Base-by-base conservation (phyloP, 2,329 filamentous ascomycete species). In the Malbranchea zuffiana region DNA sequence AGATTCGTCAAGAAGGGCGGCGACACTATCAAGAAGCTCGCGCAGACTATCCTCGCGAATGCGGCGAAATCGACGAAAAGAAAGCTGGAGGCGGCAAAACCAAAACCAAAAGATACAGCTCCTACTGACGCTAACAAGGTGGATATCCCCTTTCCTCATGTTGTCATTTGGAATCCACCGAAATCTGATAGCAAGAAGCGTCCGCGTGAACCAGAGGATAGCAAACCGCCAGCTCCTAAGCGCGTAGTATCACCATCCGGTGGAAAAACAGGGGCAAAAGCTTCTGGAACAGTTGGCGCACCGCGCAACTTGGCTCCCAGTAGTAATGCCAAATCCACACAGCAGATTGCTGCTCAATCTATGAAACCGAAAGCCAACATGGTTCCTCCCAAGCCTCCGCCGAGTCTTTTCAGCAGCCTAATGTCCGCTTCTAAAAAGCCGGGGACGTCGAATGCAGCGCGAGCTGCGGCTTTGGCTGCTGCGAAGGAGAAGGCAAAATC, bases 1-100 rank as follows among this genome's bases (percentile, higher is more conserved):
- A 65, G 68, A 17, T 69, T 75, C 44, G 60, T 69, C 35, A 79
- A 76, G 54, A 71, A 70, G 44, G 73, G 72, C 17, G 69, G 70
- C 44, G 67, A 66, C n/a, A 61, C 67, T 32, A 69, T 68, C 32
- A 74, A 74, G 48, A 61, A 60, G 11, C 62, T 73, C 21, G 69
- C 72, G 3, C 68, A 74, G 46, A 63, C 65, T 45, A 69, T 79
- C 27, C 49, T 73, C 30, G 62, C 66, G 16, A 68, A 68, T 49
- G 66, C 65, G 38, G 54, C 55, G 26, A 54, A 55, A 21, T 60
- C 56, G 12, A 63, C 62, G 4, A 66, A 65, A 46, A 56, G 61
- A 34, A 67, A 66, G 39, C 49, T 57, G 24, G 60, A 58, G 21
- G 47, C 42, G 20, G 42, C 47, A 12, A 62, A 63, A 35, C 44